Evolutionary conservation across 495 filamentous ascomycete species (phyloP), one percentile per base, ranked within the genome.

Genomic region (Niebla homalea): DNA sequence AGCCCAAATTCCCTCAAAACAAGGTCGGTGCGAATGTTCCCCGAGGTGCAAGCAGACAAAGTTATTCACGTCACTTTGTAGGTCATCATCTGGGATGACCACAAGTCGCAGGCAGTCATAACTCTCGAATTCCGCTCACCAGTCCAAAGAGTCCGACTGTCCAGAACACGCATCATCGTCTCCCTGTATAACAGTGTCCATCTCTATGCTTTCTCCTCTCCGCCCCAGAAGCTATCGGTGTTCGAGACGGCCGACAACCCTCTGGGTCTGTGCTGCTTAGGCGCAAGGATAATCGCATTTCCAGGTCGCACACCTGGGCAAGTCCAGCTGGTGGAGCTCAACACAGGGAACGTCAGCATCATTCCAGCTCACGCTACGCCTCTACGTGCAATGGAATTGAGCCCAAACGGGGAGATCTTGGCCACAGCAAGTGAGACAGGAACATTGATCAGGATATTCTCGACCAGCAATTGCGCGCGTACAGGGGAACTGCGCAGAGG

Each of bases 361-460:
- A 85, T 96, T 43, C 90, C 90, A 1, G 92, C 93, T 2, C 92
- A 98, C 64, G 78, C 81, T 22, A 79, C 84, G 3, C 75, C 83
- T 2, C 64, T 98, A 25, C 73, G 83, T 44, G 86, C 88, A n/a
- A 71, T 97, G 61, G 74, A 80, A 32, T 65, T 98, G 35, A 94
- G 85, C 54, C 73, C 69, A 0, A 83, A 93, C 60, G 89, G 87
- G 11, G 80, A 89, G 46, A 58, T 92, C 32, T 66, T 97, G 20
- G 92, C 89, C 15, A 96, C 90, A 3, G 92, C 92, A 4, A 94
- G 89, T 64, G 87, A 95, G 62, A 81, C 76, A 59, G 92, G 92
- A 18, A 98, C 92, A 2, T 66, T 98, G 38, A 75, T 98, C 57
- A 84, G 92, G 25, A 72, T 95, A 11, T 96, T 81, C 64, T 76